Conservation (phyloP, 2,329 filamentous ascomycete species). For the Raffaelea deltoideospora region DNA sequence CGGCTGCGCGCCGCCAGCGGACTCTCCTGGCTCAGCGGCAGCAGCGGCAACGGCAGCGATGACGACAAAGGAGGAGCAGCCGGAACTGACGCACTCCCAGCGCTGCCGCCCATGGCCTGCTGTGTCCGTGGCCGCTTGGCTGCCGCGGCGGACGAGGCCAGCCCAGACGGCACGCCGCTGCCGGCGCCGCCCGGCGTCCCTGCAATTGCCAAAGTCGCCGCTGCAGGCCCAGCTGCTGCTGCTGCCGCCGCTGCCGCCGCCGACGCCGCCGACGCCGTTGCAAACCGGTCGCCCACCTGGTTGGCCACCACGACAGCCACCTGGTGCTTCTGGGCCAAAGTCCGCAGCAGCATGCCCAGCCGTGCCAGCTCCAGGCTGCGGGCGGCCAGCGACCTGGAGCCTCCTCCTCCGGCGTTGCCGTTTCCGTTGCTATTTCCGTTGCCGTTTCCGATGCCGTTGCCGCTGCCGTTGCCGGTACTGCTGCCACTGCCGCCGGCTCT, state of each 20-base stretch:
- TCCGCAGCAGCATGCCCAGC: slow-evolving; percentile 59
- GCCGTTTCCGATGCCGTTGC: background rate
- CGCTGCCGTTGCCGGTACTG: background rate
- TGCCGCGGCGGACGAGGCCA: too few relatives aligned
- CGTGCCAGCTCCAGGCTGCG: slow-evolving; percentile 64
- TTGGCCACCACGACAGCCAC: slow-evolving; percentile 86
- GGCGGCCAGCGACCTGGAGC: slow-evolving; percentile 50
- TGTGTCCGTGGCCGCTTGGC: slow-evolving; percentile 5
- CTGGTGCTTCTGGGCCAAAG: slow-evolving; percentile 57
- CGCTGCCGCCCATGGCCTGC: too few relatives aligned
- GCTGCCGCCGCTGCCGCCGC: background rate
- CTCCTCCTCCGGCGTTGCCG: too few relatives aligned
- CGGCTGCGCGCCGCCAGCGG: slow-evolving; percentile 33
- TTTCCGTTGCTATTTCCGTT: background rate
- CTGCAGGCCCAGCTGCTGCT: background rate
- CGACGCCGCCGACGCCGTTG: background rate
- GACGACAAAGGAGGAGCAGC: too few relatives aligned
- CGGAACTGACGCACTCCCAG: too few relatives aligned
- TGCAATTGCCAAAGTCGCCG: slow-evolving; percentile 1
- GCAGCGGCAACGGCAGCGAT: too few relatives aligned
- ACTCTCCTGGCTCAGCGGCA: slow-evolving; percentile 28
- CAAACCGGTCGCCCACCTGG: slow-evolving; percentile 83
- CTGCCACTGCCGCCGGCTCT: slow-evolving; percentile 18
- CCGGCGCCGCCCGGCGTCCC: too few relatives aligned
- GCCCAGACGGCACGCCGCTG: too few relatives aligned